Percentiles rank a stretch among this genome's conserved stretches.
These are phyloP conservation scores for Kodamaea anthophila DNA, from an alignment of 1,139 yeast species.

Conservation along the genomic window DNA sequence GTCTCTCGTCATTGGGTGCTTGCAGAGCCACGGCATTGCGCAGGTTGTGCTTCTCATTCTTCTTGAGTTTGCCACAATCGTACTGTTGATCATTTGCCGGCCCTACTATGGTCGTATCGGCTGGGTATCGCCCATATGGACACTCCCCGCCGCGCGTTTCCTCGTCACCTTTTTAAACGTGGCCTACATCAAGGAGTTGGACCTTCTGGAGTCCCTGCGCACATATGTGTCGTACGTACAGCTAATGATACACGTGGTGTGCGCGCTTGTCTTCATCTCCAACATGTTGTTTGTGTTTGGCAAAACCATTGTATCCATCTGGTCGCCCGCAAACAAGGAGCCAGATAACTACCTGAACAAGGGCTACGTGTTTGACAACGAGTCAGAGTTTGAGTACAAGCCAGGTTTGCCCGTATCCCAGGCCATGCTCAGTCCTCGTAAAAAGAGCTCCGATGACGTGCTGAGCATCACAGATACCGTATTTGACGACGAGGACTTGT, in stretches of 20 bases:
- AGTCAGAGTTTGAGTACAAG: conserved; percentile 27
- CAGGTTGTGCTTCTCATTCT: conserved; percentile 39
- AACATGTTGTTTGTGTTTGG: conserved; percentile 29
- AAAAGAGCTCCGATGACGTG: conserved; percentile 3
- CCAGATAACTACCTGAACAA: not conserved
- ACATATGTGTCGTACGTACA: conserved; percentile 40
- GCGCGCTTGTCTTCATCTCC: conserved; percentile 29
- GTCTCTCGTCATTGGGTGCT: conserved; percentile 37
- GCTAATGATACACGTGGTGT: conserved; percentile 32
- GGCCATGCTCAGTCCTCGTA: conserved; percentile 3
- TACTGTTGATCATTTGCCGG: conserved; percentile 23
- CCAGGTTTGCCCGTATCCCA: conserved; percentile 16
- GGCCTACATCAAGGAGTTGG: conserved; percentile 31
- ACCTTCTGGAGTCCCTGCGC: conserved; percentile 27
- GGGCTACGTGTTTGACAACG: not conserved
- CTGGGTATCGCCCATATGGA: conserved; percentile 35
- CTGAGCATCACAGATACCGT: conserved; percentile 8
- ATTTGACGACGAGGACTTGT: conserved; percentile 10
- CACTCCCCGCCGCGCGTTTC: conserved; percentile 32
- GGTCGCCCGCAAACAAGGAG: conserved; percentile 1
- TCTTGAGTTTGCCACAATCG: conserved; percentile 28
- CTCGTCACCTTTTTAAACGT: conserved; percentile 35
- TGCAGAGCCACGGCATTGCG: conserved; percentile 37
- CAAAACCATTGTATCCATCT: conserved; percentile 22
- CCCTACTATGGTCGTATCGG: conserved; percentile 38